Evolutionary conservation across 257 asterid genomes (phyloP).

Genomic region (Gardenia jasminoides): DNA sequence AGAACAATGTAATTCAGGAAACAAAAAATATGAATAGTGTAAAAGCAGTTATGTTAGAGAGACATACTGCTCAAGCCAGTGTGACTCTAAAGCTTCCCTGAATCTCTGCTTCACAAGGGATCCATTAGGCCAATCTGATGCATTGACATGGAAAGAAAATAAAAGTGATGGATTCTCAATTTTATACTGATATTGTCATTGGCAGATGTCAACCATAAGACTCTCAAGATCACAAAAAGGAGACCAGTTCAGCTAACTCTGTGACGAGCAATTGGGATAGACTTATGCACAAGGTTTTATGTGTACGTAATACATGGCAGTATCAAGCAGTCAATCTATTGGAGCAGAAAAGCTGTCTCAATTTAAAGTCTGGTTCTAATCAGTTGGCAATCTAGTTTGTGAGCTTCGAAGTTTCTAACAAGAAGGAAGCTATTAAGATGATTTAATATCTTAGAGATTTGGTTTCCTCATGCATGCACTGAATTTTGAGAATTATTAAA

Average conservation of each 20-base stretch:
- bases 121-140: slow-evolving; percentile 99
- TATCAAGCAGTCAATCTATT: not conserved
- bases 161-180: not conserved
- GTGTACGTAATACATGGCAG: not conserved
- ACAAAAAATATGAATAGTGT: too few species aligned
- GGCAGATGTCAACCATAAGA: not conserved
- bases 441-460: not conserved
- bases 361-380: not conserved
- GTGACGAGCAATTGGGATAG: not conserved
- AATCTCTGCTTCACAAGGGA: slow-evolving; percentile 85
- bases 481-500: not conserved
- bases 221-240: not conserved
- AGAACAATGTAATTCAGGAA: not conserved
- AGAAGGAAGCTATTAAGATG: not conserved
- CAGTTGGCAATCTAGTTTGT: not conserved
- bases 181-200: not conserved
- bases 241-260: not conserved
- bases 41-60: slow-evolving; percentile 16
- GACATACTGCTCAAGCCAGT: slow-evolving; percentile 81
- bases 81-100: slow-evolving; percentile 98
- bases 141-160: slow-evolving; percentile 57
- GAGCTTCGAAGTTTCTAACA: not conserved
- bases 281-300: not conserved
- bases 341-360: not conserved
- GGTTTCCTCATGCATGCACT: not conserved